Base-by-base conservation (phyloP, 1,284 basidiomycete species). In the Sanghuangporus weigelae region DNA sequence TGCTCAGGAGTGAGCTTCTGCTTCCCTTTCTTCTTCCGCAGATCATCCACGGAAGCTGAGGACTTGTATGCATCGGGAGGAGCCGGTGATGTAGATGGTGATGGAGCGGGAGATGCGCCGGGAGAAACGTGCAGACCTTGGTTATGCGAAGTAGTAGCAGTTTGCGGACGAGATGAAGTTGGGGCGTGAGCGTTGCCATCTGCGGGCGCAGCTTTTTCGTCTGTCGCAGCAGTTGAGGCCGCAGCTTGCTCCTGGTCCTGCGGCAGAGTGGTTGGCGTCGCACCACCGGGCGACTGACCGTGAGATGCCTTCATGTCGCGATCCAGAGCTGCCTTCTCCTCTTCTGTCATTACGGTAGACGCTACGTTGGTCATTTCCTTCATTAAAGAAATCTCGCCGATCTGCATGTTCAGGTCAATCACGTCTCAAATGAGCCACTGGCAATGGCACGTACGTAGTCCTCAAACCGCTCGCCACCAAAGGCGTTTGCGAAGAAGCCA, bases 361-460 rank as follows among this genome's bases (percentile, higher is more conserved):
- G 90, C 90, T 21, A 87, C 83, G 23, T 80, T 81, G 2, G 90
- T 91, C 89, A 93, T 92, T 70, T 93, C 92, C 71, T 95, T 95
- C 87, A 96, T 92, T 57, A 96, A 81, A 3, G 92, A 91, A 59
- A 96, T 95, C 77, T 96, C 93, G 63, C 94, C 94, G 68, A 96
- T 95, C 90, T 95, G 71, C 46, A 38, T 54, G 11, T 46, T 49
- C 23, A 21, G 44, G 57, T 42, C 36, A 38, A 46, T 19, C 16
- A 46, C 7, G 8, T 7, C 21, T 46, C 21, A 36, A 55, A 60
- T 35, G 51, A 60, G n/a, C n/a, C 11, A 7, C n/a, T 23, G 10
- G n/a, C 6, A 11, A 6, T 16, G 10, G 16, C 46, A 82, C 92
- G 73, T 73, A 95, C 92, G 71, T 93, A 94, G 73, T 95, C 92